A percentile compares a stretch with the other conserved stretches of the same genome.
Conservation (phyloP, 169 alveolate species). For the Hammondia hammondi region DNA sequence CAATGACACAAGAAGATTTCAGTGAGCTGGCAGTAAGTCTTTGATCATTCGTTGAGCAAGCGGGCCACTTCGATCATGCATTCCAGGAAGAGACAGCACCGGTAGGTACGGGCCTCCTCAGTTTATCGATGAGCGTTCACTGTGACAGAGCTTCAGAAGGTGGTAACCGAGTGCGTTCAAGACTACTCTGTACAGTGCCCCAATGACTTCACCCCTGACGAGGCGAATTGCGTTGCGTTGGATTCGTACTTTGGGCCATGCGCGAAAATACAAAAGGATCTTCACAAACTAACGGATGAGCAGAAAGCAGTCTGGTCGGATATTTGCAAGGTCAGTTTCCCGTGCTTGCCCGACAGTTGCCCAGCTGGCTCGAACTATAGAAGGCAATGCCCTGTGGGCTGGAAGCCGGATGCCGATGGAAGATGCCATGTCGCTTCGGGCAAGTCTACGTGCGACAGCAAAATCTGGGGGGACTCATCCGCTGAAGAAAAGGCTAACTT, state of each 20-base stretch:
- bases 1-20: constrained; percentile 21
- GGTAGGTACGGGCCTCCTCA: background rate
- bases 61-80: no score
- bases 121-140: background rate
- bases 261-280: constrained; percentile 19
- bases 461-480: constrained; percentile 29
- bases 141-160: background rate
- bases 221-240: constrained; percentile 25
- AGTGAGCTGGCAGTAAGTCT: background rate
- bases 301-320: constrained; percentile 54
- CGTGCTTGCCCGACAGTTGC: constrained; percentile 37
- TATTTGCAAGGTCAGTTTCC: constrained; percentile 43
- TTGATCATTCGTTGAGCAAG: background rate
- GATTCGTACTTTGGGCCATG: constrained; percentile 50
- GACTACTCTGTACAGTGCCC: constrained; percentile 52
- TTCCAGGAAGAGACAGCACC: constrained; percentile 14
- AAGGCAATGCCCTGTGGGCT: constrained; percentile 35
- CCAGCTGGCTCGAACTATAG: constrained; percentile 34
- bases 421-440: background rate
- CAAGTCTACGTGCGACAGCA: background rate
- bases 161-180: background rate
- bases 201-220: background rate
- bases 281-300: background rate
- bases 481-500: constrained; percentile 35
- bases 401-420: constrained; percentile 20